Percentiles rank a stretch among this genome's conserved stretches.
Evolutionary conservation across 768 basidiomycete genomes (phyloP).

Genomic region (Mycena kentingensis): DNA sequence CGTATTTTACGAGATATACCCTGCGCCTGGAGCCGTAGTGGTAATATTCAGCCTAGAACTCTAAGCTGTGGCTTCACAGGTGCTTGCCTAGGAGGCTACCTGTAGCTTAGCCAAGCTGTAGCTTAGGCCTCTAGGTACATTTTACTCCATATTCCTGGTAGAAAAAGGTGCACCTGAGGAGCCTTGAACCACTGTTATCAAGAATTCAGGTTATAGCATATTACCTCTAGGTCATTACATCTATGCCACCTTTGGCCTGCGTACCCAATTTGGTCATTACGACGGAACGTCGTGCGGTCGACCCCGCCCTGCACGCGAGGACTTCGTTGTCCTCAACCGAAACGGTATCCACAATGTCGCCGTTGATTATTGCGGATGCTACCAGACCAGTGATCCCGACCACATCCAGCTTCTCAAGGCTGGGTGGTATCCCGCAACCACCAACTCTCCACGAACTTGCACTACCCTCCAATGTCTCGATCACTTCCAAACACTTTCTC

Average conservation of each 20-base stretch:
- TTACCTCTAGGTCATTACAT: no score
- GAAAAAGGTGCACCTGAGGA: no score
- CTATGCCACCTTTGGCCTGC: conserved; percentile 23
- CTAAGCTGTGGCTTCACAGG: no score
- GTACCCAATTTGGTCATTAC: conserved; percentile 29
- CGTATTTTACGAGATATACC: background rate
- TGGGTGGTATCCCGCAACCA: conserved; percentile 15
- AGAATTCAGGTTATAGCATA: no score
- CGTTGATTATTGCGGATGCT: conserved; percentile 28
- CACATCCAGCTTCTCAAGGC: background rate
- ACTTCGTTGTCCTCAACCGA: conserved; percentile 23
- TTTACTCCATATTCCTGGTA: no score
- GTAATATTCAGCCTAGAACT: no score
- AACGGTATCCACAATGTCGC: conserved; percentile 27
- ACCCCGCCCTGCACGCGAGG: background rate
- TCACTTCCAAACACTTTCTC: conserved; percentile 7
- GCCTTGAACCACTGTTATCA: no score
- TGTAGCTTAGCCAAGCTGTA: no score
- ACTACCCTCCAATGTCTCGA: conserved; percentile 9
- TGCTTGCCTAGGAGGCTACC: no score
- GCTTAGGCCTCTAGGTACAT: no score
- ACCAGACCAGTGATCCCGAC: background rate
- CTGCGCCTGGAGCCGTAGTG: no score
- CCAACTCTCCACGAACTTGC: background rate
- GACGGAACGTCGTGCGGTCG: conserved; percentile 9